Percentiles rank a stretch among this genome's conserved stretches.
These are phyloP conservation scores for Blepharisma stoltei DNA, from an alignment of 73 alveolate species.

Conservation along the genomic window DNA sequence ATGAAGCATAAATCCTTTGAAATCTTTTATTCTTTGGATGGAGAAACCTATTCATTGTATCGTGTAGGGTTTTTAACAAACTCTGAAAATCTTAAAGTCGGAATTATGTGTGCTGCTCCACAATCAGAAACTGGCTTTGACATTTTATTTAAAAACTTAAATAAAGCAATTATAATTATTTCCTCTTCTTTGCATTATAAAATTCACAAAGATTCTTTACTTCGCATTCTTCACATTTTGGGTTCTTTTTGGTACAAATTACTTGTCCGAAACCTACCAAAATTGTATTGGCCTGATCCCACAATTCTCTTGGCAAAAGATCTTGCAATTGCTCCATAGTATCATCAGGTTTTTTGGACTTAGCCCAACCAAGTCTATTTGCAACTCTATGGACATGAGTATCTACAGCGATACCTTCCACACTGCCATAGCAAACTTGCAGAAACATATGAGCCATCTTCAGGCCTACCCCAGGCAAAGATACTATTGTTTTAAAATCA, in stretches of 20 bases:
- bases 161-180: background rate
- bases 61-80: slow-evolving; percentile 20
- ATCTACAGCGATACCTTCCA: slow-evolving; percentile 93
- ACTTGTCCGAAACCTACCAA: slow-evolving; percentile 95
- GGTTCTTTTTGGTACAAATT: slow-evolving; percentile 76
- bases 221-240: slow-evolving; percentile 66
- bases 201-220: slow-evolving; percentile 55
- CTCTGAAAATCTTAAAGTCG: background rate
- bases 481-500: slow-evolving; percentile 50
- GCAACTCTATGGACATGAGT: slow-evolving; percentile 94
- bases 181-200: no score
- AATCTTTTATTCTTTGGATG: slow-evolving; percentile 26
- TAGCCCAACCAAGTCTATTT: slow-evolving; percentile 86
- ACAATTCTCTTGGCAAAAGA: slow-evolving; percentile 68
- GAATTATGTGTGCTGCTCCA: slow-evolving; percentile 30
- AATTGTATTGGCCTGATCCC: slow-evolving; percentile 77
- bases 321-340: slow-evolving; percentile 81
- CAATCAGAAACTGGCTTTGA: slow-evolving; percentile 17
- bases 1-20: background rate
- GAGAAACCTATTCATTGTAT: background rate
- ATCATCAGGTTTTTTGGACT: slow-evolving; percentile 82
- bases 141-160: background rate
- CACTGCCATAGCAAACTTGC: slow-evolving; percentile 71
- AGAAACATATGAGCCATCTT: slow-evolving; percentile 80
- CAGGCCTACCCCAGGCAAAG: slow-evolving; percentile 91